Evolutionary conservation across 1,284 basidiomycete genomes (phyloP), one percentile per base, ranked within the genome.

Genomic region (Ceratobasidium sp.): DNA sequence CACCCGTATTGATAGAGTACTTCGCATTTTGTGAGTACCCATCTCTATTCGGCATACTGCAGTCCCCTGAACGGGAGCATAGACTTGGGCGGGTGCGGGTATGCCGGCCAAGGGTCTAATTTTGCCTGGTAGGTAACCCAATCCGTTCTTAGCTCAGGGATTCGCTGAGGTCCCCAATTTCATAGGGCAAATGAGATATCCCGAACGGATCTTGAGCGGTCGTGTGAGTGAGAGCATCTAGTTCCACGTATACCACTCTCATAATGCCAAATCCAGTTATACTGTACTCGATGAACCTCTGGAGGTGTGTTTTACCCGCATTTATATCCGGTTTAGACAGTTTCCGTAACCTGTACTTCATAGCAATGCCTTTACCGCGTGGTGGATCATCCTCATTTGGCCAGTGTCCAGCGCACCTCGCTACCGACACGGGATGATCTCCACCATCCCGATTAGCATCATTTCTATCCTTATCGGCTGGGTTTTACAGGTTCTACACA

Each of bases 331-430:
- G 11, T 49, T 27, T 31, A 34, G 11, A 2, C n/a, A 59, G n/a
- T 16, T 34, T 49, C 27, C 1, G 14, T 37, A 46, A 16, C 16
- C 39, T n/a, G 7, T 0, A 14, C 2, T 13, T 16, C 37, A 8
- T 19, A 72, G 69, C 16, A 72, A 61, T 31, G 69, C 58, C 0
- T 61, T 72, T n/a, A 51, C 43, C 1, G 69, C 69, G 1, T 72
- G 69, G 69, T 72, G 69, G 69, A 62, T 62, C 0, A n/a, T 72
- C 22, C 29, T 72, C 19, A 61, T 72, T 27, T 72, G 69, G 69
- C 69, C 69, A 1, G 69, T 72, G 1, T 53, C 69, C 5, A 72
- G 69, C 31, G 69, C 69, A 9, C 69, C 69, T 41, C 56, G 69
- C 31, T 72, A 72, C 58, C 56, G 69, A 8, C 69, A 58, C 16